Conservation (phyloP, 345 rosid genomes). For the Citrus medica region DNA sequence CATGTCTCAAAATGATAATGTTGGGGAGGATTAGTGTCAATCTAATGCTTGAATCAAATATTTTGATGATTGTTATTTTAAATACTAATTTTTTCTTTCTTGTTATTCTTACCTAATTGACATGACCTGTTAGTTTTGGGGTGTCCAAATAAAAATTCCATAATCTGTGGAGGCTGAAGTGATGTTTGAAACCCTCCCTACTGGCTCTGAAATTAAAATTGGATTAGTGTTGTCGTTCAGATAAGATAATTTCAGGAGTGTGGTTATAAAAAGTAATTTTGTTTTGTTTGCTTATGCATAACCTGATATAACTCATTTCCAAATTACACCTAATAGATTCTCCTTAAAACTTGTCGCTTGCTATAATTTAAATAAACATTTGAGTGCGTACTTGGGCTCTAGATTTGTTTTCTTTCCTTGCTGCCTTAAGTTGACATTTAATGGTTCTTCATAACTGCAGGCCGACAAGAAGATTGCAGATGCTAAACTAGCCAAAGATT, state of each 20-base stretch:
- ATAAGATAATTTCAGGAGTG: not conserved
- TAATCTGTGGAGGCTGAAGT: not conserved
- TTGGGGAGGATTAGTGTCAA: not conserved
- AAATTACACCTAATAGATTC: not conserved
- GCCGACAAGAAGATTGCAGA: constrained; percentile 88
- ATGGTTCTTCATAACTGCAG: constrained; percentile 29
- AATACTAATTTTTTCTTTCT: not conserved
- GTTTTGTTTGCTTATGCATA: not conserved
- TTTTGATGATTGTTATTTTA: not conserved
- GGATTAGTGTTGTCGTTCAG: not conserved
- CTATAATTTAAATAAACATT: not conserved
- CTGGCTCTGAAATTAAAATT: not conserved
- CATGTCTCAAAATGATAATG: not conserved
- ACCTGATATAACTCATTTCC: not conserved
- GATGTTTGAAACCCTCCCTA: not conserved
- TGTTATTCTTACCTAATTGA: not conserved
- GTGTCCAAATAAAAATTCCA: not conserved
- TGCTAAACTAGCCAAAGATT: constrained; percentile 98
- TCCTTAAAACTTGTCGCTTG: not conserved
- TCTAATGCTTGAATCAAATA: not conserved
- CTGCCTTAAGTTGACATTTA: not conserved
- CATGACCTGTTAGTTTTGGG: not conserved
- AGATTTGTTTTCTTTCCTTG: not conserved
- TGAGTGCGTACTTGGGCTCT: not conserved
- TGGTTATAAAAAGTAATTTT: not conserved